These are phyloP conservation scores for Penicillium paradoxum DNA, from an alignment of 495 filamentous ascomycete species.

Conservation along the genomic window DNA sequence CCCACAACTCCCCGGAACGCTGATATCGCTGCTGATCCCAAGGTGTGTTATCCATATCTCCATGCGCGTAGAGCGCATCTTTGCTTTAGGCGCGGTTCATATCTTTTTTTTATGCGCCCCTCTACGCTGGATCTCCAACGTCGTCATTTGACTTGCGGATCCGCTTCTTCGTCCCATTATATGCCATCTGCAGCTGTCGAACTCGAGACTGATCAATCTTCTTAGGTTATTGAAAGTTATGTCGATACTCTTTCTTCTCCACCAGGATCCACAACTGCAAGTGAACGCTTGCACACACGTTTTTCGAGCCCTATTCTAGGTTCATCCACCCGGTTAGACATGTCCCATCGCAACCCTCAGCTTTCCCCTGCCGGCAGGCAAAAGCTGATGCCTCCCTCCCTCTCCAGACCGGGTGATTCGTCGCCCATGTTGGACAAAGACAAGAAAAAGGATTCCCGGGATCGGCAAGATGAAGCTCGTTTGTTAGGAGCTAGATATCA, in stretches of 20 bases:
- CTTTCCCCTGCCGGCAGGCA: constrained; percentile 1
- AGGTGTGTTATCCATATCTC: constrained; percentile 14
- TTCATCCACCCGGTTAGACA: constrained; percentile 28
- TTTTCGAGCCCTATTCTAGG: constrained; percentile 23
- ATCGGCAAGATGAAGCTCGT: constrained; percentile 22
- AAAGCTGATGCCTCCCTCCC: constrained; percentile 7
- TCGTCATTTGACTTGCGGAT: not conserved
- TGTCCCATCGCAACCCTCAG: constrained; percentile 8
- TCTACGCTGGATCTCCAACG: not conserved
- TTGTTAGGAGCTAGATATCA: constrained; percentile 15
- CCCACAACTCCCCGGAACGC: not conserved
- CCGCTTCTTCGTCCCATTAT: not conserved
- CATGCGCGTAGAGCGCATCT: not conserved
- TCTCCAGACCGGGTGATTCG: constrained; percentile 7
- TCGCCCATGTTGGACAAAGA: constrained; percentile 21
- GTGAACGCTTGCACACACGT: constrained; percentile 23
- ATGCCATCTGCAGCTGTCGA: not conserved
- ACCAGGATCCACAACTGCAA: constrained; percentile 17
- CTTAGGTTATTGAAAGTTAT: constrained; percentile 28
- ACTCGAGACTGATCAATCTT: constrained; percentile 5
- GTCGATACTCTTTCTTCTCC: constrained; percentile 19
- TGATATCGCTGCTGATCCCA: constrained; percentile 6
- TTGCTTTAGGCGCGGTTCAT: constrained; percentile 2
- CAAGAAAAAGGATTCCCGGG: constrained; percentile 6
- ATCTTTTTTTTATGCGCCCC: not conserved